Percentiles rank a stretch among this genome's conserved stretches.
phyloP scores from a whole-genome alignment of 2,329 filamentous ascomycete genomes.

The Clonostachys rosea region DNA sequence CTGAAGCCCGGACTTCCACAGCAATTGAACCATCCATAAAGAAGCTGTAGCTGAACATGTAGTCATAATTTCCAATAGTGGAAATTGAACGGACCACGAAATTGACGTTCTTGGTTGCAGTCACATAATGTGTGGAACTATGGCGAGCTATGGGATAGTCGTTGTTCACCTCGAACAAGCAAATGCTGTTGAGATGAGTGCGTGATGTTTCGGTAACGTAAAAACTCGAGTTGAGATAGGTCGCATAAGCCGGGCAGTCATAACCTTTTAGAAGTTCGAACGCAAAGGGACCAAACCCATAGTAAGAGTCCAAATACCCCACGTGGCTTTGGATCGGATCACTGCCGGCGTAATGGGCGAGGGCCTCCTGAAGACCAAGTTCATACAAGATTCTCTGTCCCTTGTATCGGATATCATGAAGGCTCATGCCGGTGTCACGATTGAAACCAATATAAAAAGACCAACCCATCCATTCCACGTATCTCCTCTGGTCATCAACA shows the following conservation, averaged over 20 bases:
- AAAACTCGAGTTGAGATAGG: slow-evolving; percentile 4
- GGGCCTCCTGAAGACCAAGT: slow-evolving; percentile 2
- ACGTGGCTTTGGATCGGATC: not conserved
- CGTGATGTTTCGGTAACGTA: no score
- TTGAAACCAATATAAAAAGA: not conserved
- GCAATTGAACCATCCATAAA: slow-evolving; percentile 45
- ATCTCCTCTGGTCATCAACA: slow-evolving; percentile 2
- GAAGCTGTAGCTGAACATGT: slow-evolving; percentile 45
- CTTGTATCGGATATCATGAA: slow-evolving; percentile 1
- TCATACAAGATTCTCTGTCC: slow-evolving; percentile 2
- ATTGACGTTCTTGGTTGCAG: slow-evolving; percentile 39
- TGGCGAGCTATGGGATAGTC: slow-evolving; percentile 46
- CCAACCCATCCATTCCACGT: slow-evolving; percentile 3
- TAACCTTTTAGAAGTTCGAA: no score
- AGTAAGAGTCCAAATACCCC: not conserved
- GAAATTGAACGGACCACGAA: slow-evolving; percentile 40
- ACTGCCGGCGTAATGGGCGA: slow-evolving; percentile 2
- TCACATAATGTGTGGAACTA: slow-evolving; percentile 30
- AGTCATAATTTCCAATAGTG: slow-evolving; percentile 52
- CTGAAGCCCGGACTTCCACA: slow-evolving; percentile 44
- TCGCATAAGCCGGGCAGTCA: slow-evolving; percentile 6
- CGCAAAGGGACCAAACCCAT: no score
- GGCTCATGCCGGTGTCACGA: not conserved
- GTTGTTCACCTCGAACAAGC: slow-evolving; percentile 46
- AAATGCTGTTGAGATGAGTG: slow-evolving; percentile 28